Conservation (phyloP, 495 filamentous ascomycete genomes). For the Penicillium salamii region DNA sequence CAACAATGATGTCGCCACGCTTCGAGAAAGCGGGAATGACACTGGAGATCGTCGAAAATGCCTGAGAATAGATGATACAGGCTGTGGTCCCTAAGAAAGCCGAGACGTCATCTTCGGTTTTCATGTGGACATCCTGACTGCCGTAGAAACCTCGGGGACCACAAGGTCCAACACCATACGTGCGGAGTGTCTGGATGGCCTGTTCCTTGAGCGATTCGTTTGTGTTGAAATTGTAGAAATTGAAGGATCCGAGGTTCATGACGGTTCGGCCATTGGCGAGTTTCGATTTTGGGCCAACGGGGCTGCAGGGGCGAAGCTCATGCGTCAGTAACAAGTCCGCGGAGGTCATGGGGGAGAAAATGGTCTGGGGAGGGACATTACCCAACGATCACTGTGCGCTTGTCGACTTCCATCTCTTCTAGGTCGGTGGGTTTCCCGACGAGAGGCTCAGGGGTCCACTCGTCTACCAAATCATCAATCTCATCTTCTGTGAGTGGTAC, state of each 20-base stretch:
- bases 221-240: conserved; percentile 93
- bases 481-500: conserved; percentile 90
- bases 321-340: conserved; percentile 16
- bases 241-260: conserved; percentile 87
- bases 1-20: conserved; percentile 95
- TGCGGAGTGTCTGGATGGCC: conserved; percentile 87
- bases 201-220: conserved; percentile 93
- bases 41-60: conserved; percentile 89
- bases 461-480: conserved; percentile 94
- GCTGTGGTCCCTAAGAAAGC: conserved; percentile 78
- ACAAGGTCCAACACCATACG: conserved; percentile 94
- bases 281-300: conserved; percentile 86
- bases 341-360: not conserved
- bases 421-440: conserved; percentile 67
- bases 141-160: conserved; percentile 97
- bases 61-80: conserved; percentile 92
- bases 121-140: conserved; percentile 97
- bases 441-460: conserved; percentile 94
- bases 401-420: conserved; percentile 82
- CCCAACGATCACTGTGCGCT: conserved; percentile 82
- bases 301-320: conserved; percentile 47
- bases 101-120: conserved; percentile 91
- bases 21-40: conserved; percentile 97
- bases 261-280: conserved; percentile 87
- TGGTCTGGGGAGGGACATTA: conserved; percentile 34